Percentiles rank a stretch among this genome's conserved stretches.
Evolutionary conservation across 176 grass and related monocot genomes (phyloP).

Genomic region (Triticum timopheevii): DNA sequence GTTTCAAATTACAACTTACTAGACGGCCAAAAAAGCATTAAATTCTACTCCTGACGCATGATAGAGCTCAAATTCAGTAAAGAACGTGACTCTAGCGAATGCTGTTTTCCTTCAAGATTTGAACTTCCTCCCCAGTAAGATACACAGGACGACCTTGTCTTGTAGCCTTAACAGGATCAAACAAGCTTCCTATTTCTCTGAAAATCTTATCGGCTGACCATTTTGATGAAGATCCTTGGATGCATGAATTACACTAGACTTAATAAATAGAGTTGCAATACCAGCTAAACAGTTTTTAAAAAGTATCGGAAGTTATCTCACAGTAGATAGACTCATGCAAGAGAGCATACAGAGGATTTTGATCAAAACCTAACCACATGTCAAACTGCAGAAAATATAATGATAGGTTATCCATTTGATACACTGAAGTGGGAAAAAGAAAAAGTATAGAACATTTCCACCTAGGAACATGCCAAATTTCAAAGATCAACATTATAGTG

Average conservation of each 20-base stretch:
- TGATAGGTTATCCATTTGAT: not conserved
- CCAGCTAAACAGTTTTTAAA: not conserved
- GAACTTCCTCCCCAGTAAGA: constrained; percentile 81
- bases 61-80: too few relatives aligned
- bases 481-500: not conserved
- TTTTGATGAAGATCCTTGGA: constrained; percentile 68
- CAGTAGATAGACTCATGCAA: constrained; percentile 81
- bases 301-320: not conserved
- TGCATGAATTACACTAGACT: constrained; percentile 20
- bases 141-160: constrained; percentile 69
- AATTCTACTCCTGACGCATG: too few relatives aligned
- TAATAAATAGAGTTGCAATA: not conserved
- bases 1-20: too few relatives aligned
- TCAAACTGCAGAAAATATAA: constrained; percentile 51
- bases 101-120: not conserved
- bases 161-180: constrained; percentile 79
- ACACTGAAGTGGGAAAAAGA: too few relatives aligned
- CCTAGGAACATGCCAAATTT: not conserved
- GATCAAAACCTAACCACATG: constrained; percentile 78
- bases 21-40: too few relatives aligned
- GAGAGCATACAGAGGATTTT: constrained; percentile 81
- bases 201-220: constrained; percentile 83
- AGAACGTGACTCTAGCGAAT: not conserved
- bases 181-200: constrained; percentile 44
- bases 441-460: too few relatives aligned